Evolutionary conservation across 768 basidiomycete species (phyloP).

Genomic region (Sistotremastrum suecicum): DNA sequence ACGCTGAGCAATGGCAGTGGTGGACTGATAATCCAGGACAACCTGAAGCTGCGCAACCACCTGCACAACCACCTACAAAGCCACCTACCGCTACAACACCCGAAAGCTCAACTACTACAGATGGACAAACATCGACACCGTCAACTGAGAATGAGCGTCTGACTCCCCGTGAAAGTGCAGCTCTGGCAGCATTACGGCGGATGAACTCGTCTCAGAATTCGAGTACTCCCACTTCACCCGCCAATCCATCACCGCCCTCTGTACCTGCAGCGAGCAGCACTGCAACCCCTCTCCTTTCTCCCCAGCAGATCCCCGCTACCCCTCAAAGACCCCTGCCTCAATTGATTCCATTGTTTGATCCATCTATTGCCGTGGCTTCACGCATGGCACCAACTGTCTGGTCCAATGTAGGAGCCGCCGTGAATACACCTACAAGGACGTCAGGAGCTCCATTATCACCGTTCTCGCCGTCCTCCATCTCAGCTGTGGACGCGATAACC

Average conservation of each 20-base stretch:
- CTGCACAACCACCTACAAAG: conserved; percentile 16
- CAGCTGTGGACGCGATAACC: conserved; percentile 44
- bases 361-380: conserved; percentile 5
- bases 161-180: conserved; percentile 41
- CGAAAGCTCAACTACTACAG: conserved; percentile 6
- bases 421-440: conserved; percentile 5
- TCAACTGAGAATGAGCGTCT: conserved; percentile 9
- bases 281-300: conserved; percentile 1
- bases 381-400: neutral
- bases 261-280: neutral
- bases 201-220: conserved; percentile 12
- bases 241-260: neutral
- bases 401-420: conserved; percentile 1
- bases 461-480: conserved; percentile 1
- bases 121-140: neutral
- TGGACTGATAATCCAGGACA: conserved; percentile 36
- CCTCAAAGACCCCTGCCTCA: neutral
- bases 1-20: conserved; percentile 16
- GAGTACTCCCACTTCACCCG: neutral
- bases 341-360: conserved; percentile 5
- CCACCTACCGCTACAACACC: conserved; percentile 9
- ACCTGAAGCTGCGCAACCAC: conserved; percentile 21
- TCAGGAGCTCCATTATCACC: conserved; percentile 2
- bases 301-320: neutral
- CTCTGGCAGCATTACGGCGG: conserved; percentile 51